Evolutionary conservation across 176 grass and related monocot genomes (phyloP), one percentile per base, ranked within the genome.

Genomic region (Eragrostis curvula): DNA sequence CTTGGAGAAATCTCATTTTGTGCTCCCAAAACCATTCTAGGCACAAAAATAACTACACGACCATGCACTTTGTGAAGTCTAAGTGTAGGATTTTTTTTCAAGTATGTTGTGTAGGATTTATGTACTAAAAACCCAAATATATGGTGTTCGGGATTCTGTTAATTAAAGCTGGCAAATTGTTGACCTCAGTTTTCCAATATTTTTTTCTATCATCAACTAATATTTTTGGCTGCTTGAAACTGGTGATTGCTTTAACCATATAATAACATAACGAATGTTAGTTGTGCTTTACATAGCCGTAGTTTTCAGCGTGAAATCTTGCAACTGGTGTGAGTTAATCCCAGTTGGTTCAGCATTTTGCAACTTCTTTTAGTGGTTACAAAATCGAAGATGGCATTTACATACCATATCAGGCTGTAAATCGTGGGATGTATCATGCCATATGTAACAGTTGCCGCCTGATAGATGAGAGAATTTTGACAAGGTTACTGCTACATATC

Each of bases 361-460:
- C 51, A 49, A 28, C 17, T 46, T 39, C 3, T 28, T 52, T 50
- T 75, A 47, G 3, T 75, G 58, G 24, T 44, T 66, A 75, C 30
- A 29, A 83, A 56, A 83, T 51, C 64, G 32, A 83, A 83, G n/a
- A 83, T 40, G 7, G 47, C 30, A 11, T 58, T 42, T 42, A 32
- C 3, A 52, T 82, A 51, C 12, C 15, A 50, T 61, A 41, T 74
- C 45, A 74, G 28, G 62, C 9, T 81, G 57, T 14, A 75, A 50
- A 68, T 27, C 47, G 46, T 23, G 43, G 12, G 9, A 9, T 68
- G 8, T 66, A 50, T 79, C 8, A 1, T 65, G 56, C 30, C 42
- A 2, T 29, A 0, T 52, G 8, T 36, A 45, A 24, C 39, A 58
- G 28, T 39, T 86, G 69, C 24, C n/a, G 45, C 30, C 69, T 75